These are phyloP conservation scores for Cryptococcus maquisensis DNA, from an alignment of 1,284 basidiomycete species.

Conservation along the genomic window DNA sequence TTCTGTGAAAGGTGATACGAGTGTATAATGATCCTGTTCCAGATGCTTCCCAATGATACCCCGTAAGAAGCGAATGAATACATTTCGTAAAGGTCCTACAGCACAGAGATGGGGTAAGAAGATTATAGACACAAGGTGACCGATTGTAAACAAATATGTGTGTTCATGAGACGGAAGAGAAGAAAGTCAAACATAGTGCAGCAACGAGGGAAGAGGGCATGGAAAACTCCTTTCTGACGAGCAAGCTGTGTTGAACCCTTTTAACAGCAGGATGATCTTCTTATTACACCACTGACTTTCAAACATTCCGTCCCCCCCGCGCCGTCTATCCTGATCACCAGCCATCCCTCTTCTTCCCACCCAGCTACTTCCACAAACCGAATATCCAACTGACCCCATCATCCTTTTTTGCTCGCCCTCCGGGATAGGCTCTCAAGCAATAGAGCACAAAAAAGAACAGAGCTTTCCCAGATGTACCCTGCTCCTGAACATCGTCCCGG, in stretches of 20 bases:
- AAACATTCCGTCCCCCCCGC: too few species aligned
- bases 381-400: background rate
- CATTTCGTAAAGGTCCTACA: background rate
- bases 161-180: background rate
- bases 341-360: background rate
- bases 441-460: background rate
- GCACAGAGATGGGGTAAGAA: too few species aligned
- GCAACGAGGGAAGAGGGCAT: background rate
- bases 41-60: background rate
- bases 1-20: background rate
- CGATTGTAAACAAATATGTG: background rate
- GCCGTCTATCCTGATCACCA: too few species aligned
- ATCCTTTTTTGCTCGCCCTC: background rate
- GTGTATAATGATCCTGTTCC: background rate
- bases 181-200: background rate
- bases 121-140: too few species aligned
- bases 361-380: background rate
- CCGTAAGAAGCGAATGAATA: background rate
- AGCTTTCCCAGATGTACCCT: background rate
- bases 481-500: conserved; percentile 4
- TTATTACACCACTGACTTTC: too few species aligned
- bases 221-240: too few species aligned
- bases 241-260: background rate
- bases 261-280: too few species aligned
- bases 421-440: background rate